Base-by-base conservation (phyloP, 257 asterid species). In the Solanum habrochaites region DNA sequence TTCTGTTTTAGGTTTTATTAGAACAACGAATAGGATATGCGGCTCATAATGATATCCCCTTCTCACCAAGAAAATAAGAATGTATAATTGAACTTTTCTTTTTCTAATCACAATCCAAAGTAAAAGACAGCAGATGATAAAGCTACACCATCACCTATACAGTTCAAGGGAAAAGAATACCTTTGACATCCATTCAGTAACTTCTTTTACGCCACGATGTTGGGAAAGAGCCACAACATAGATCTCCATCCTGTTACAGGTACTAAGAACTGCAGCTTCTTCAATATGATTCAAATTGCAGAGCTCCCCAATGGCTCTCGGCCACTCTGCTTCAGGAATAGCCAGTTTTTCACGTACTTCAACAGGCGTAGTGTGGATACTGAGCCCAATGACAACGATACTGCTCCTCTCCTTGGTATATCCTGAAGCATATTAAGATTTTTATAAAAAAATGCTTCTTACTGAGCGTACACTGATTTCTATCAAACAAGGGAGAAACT, bases 161-260 rank as follows among this genome's bases (percentile, higher is more conserved):
- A 27, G 64, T 82, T 85, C 75, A 62, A 52, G 37, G 73, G 83
- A 20, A 58, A 80, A 18, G 39, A 29, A 66, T 88, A 96, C 99
- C 98, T 96, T 96, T 60, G 98, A 95, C 98, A 96, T 96, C 98
- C 98, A 96, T 20, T 96, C 99, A 4, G 99, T 96, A 18, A 96
- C 99, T 91, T 96, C 99, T 91, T 96, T 96, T 87, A 96, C 94
- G 13, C 99, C 99, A 6, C 98, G 97, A 83, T 96, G 98, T 86
- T 94, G 93, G 81, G 99, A 96, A 89, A 96, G 99, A 62, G 98
- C 99, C 5, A 96, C 95, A 13, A 96, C 96, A 83, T 96, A 96
- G 66, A 96, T 94, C 85, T 96, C 99, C 99, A 96, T 95, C 88
- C 99, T 86, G 91, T 96, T 96, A 87, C 99, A 96, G 72, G 99